phyloP scores from a whole-genome alignment of 169 alveolate species.

The Eimeria sp. region DNA sequence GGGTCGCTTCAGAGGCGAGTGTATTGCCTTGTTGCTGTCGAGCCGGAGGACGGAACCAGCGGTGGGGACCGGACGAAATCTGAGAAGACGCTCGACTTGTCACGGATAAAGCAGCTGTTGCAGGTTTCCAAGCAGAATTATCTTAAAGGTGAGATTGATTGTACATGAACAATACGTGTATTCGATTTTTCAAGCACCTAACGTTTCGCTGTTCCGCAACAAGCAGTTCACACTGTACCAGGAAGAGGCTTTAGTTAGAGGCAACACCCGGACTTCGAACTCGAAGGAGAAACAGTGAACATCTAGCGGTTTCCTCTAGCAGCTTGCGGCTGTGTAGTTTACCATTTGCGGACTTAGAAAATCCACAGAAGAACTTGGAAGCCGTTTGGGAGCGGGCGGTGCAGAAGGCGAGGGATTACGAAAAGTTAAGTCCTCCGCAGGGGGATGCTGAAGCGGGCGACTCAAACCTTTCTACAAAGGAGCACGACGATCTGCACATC shows the following conservation, averaged over 20 bases:
- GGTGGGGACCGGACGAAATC: not conserved
- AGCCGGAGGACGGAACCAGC: slow-evolving; percentile 3
- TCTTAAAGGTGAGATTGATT: slow-evolving; percentile 1
- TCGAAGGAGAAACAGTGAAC: not conserved
- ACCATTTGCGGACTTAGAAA: not conserved
- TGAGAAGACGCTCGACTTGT: slow-evolving; percentile 12
- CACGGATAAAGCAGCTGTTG: slow-evolving; percentile 38
- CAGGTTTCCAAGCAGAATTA: slow-evolving; percentile 30
- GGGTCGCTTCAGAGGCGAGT: slow-evolving; percentile 72
- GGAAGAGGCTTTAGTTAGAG: not conserved
- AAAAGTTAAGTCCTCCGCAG: not conserved
- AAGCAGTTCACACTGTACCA: not conserved
- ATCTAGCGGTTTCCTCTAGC: too few species aligned
- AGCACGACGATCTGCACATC: slow-evolving; percentile 61
- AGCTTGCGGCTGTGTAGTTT: not conserved
- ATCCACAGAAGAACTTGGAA: slow-evolving; percentile 56
- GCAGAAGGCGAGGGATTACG: slow-evolving; percentile 60
- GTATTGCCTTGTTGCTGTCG: slow-evolving; percentile 62
- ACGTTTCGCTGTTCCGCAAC: not conserved
- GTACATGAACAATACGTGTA: not conserved
- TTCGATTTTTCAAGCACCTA: not conserved
- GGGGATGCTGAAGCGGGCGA: not conserved
- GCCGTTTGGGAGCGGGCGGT: slow-evolving; percentile 62
- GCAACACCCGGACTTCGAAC: not conserved
- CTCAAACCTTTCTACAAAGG: slow-evolving; percentile 1